Conservation (phyloP, 2,329 filamentous ascomycete genomes). For the Fusarium keratoplasticum region DNA sequence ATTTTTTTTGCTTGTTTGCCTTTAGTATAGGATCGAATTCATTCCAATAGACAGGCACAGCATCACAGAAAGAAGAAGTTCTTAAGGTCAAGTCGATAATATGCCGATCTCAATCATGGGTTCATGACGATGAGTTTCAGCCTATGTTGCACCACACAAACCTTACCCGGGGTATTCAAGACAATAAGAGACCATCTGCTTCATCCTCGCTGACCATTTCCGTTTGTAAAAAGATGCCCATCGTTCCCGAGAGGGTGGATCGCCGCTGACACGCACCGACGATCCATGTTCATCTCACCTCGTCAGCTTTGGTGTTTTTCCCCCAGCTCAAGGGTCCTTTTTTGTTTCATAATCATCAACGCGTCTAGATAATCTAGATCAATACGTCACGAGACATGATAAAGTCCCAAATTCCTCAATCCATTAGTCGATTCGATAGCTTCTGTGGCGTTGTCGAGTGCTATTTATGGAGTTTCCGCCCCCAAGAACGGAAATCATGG, state of each 20-base stretch:
- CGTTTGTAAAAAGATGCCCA: constrained; percentile 1
- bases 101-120: background rate
- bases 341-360: background rate
- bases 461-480: background rate
- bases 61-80: background rate
- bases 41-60: background rate
- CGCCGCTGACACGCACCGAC: constrained; percentile 25
- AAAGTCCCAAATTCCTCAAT: background rate
- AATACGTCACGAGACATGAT: background rate
- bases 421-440: background rate
- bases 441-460: background rate
- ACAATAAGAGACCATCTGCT: background rate
- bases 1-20: background rate
- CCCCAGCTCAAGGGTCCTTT: background rate
- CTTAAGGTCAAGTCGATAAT: background rate
- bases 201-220: background rate
- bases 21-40: background rate
- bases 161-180: background rate
- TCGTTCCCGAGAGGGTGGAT: constrained; percentile 19
- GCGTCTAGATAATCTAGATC: background rate
- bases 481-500: constrained; percentile 14
- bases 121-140: background rate
- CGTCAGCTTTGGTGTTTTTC: background rate
- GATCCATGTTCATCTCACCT: constrained; percentile 8
- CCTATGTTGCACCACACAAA: background rate